phyloP scores from a whole-genome alignment of 2,329 filamentous ascomycete genomes.

The Microdochium trichocladiopsis region DNA sequence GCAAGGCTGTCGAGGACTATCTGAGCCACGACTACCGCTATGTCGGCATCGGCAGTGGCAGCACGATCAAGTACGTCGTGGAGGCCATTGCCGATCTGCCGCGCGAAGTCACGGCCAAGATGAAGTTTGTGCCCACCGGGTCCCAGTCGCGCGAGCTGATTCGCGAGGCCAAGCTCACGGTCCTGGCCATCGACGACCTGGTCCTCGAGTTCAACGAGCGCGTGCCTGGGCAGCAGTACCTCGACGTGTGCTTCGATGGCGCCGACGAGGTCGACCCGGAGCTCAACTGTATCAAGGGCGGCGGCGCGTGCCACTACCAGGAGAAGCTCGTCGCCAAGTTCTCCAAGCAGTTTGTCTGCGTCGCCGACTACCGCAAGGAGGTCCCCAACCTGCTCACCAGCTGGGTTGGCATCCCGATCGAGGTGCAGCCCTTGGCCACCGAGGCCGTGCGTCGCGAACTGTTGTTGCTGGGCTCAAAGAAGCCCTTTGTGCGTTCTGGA shows the following conservation, averaged over 20 bases:
- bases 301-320: slow-evolving; percentile 94
- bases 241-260: slow-evolving; percentile 93
- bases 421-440: slow-evolving; percentile 81
- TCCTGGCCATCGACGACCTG: slow-evolving; percentile 72
- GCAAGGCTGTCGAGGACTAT: slow-evolving; percentile 66
- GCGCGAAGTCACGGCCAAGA: slow-evolving; percentile 44
- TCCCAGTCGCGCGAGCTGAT: slow-evolving; percentile 88
- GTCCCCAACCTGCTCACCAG: slow-evolving; percentile 64
- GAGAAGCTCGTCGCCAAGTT: slow-evolving; percentile 90
- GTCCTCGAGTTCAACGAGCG: slow-evolving; percentile 42
- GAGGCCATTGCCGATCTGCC: slow-evolving; percentile 66
- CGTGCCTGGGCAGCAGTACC: slow-evolving; percentile 38
- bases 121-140: slow-evolving; percentile 88
- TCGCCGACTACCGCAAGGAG: slow-evolving; percentile 89
- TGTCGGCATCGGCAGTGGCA: slow-evolving; percentile 78
- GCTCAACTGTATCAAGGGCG: slow-evolving; percentile 95
- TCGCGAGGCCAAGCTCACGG: slow-evolving; percentile 65
- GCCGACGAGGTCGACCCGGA: slow-evolving; percentile 95
- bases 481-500: slow-evolving; percentile 66
- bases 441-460: slow-evolving; percentile 70
- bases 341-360: slow-evolving; percentile 79
- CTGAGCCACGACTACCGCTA: slow-evolving; percentile 79
- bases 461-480: slow-evolving; percentile 61
- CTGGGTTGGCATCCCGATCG: slow-evolving; percentile 86
- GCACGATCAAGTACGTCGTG: slow-evolving; percentile 79